Percentiles rank a stretch among this genome's conserved stretches.
These are phyloP conservation scores for Juglanconis sp. DNA, from an alignment of 2,329 filamentous ascomycete genomes.

Conservation along the genomic window DNA sequence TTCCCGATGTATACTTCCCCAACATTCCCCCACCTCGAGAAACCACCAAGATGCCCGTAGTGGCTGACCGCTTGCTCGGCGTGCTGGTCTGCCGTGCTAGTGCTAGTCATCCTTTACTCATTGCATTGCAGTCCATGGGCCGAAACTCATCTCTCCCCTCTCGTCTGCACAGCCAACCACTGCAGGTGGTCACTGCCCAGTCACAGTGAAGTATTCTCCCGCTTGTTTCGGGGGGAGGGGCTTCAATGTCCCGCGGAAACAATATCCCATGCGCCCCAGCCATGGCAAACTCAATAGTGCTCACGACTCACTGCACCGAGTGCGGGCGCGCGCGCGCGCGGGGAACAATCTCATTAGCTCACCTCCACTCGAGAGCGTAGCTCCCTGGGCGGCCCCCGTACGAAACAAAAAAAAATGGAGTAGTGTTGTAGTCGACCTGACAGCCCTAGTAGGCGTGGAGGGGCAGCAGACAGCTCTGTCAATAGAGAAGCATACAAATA, in stretches of 20 bases:
- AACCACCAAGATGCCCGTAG: background rate
- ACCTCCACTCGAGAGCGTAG: background rate
- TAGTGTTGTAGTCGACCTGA: background rate
- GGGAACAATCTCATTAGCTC: background rate
- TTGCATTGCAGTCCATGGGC: slow-evolving; percentile 3
- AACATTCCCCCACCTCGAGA: background rate
- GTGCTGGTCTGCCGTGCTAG: too few species aligned
- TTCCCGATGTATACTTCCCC: too few species aligned
- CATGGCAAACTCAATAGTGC: background rate
- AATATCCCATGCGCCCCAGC: too few species aligned
- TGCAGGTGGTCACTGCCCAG: background rate
- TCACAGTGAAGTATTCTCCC: background rate
- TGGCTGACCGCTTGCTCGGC: background rate
- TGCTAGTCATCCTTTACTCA: slow-evolving; percentile 6
- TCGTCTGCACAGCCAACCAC: background rate
- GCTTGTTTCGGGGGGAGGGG: background rate
- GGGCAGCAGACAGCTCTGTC: background rate
- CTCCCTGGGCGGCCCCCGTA: background rate
- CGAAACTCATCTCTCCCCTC: background rate
- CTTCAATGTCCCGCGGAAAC: background rate
- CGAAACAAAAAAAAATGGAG: background rate
- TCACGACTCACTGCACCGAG: background rate
- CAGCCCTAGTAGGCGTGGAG: background rate
- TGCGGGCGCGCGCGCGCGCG: background rate
- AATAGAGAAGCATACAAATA: background rate